Base-by-base conservation (phyloP, 2,329 filamentous ascomycete genomes). In the Talaromyces rugulosus region DNA sequence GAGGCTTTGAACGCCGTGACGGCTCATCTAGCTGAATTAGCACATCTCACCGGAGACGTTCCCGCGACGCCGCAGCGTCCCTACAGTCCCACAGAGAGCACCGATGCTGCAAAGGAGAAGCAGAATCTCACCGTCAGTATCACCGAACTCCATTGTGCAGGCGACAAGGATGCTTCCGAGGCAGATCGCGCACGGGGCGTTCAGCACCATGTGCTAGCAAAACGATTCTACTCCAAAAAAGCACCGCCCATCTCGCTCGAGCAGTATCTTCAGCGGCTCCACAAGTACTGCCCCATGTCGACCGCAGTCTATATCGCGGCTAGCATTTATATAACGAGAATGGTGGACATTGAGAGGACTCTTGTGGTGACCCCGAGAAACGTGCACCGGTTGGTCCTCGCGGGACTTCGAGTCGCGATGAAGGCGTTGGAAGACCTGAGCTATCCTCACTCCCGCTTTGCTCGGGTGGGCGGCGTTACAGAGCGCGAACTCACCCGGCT, bases 381-480 rank as follows among this genome's bases (percentile, higher is more conserved):
- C 65, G 89, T 91, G 64, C 94, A 99, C 74, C 87, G 95, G 2
- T 80, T 98, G 7, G 82, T 96, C 34, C 83, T 99, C 16, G 93
- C 92, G 0, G 91, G 90, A 6, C 81, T 97, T 59, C 82, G 93
- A 40, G 90, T 97, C 3, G 92, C 94, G 14, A 95, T 93, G 85
- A 99, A 98, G 78, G 91, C 92, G 0, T 80, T 97, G n/a, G 94
- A 99, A 75, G 94, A 98, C 74, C 83, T 94, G 59, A 90, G 89
- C 68, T 96, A 96, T 77, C 86, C 91, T 8, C 94, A 97, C 77
- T 83, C 83, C 63, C 89, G 92, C 60, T 87, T 97, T 66, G 88
- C 94, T 18, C 89, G 88, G 66, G 93, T 98, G 1, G 94, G 95
- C 50, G 94, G 94, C 18, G 92, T 98, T 16, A 91, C 86, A 70